Conservation (phyloP, 352 stramenopile species). For the Pythium aquatile region DNA sequence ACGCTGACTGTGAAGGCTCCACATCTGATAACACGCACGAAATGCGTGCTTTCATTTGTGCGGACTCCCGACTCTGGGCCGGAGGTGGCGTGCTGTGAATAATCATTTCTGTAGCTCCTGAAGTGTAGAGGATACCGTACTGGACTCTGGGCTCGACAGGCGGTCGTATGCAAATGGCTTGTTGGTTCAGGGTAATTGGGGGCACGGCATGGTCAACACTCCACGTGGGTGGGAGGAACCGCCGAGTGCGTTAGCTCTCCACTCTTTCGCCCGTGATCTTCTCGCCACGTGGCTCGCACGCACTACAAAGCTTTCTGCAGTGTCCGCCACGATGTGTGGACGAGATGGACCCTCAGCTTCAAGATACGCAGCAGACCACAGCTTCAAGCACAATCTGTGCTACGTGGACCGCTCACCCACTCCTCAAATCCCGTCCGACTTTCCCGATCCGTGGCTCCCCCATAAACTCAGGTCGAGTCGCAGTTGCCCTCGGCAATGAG, state of each 20-base stretch:
- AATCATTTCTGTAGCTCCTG: too few species aligned
- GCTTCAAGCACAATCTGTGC: not conserved
- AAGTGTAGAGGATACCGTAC: too few species aligned
- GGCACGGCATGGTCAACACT: not conserved
- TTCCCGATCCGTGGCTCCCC: too few species aligned
- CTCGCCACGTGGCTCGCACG: constrained; percentile 4
- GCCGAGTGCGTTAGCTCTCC: not conserved
- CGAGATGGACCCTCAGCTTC: not conserved
- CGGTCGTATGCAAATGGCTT: not conserved
- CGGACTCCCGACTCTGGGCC: not conserved
- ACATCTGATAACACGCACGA: not conserved
- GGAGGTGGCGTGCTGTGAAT: too few species aligned
- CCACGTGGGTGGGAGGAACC: not conserved
- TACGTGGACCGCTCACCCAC: not conserved
- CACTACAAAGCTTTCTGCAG: not conserved
- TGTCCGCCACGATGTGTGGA: not conserved
- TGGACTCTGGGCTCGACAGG: not conserved
- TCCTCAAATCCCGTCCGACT: not conserved
- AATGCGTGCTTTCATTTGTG: not conserved
- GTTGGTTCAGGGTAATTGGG: not conserved
- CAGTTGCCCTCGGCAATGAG: not conserved
- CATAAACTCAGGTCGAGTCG: not conserved
- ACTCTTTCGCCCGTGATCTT: not conserved
- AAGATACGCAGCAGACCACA: not conserved
- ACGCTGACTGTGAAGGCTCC: not conserved